A percentile compares a stretch with the other conserved stretches of the same genome.
Conservation (phyloP, 148 eudicot genomes). For the Amaranthus cruentus region DNA sequence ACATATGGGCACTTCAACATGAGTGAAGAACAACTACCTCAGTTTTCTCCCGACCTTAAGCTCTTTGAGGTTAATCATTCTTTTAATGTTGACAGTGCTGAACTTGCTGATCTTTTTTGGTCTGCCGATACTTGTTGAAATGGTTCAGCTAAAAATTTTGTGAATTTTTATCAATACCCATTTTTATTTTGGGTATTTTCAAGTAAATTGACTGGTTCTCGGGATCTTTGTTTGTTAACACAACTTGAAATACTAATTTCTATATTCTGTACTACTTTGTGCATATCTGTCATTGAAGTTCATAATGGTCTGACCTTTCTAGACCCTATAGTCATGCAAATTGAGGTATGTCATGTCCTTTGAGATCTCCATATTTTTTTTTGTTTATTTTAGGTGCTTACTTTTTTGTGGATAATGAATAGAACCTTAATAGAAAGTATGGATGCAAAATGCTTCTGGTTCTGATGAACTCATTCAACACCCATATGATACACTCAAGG, state of each 20-base stretch:
- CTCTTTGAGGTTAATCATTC: slow-evolving; percentile 86
- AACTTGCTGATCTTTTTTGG: slow-evolving; percentile 70
- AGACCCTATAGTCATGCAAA: slow-evolving; percentile 82
- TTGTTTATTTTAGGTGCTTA: slow-evolving; percentile 14
- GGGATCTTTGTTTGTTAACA: background rate
- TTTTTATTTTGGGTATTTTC: background rate
- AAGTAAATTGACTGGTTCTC: no score
- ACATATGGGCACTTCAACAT: no score
- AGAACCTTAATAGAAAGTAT: slow-evolving; percentile 75
- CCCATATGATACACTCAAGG: slow-evolving; percentile 94
- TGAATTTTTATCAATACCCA: background rate
- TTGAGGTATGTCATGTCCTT: slow-evolving; percentile 57
- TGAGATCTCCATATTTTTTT: background rate
- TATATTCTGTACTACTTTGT: slow-evolving; percentile 3
- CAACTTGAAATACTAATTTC: background rate
- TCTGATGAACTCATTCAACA: slow-evolving; percentile 98
- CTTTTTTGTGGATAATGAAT: slow-evolving; percentile 12
- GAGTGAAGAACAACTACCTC: slow-evolving; percentile 25
- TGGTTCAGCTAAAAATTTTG: slow-evolving; percentile 78
- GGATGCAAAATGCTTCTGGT: slow-evolving; percentile 92
- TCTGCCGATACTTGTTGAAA: slow-evolving; percentile 70
- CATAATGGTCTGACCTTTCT: slow-evolving; percentile 85
- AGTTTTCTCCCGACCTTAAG: slow-evolving; percentile 59
- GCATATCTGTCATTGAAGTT: slow-evolving; percentile 94
- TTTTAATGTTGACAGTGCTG: slow-evolving; percentile 69